Conservation (phyloP, 176 grass and related monocot species). For the Carex scoparia region DNA sequence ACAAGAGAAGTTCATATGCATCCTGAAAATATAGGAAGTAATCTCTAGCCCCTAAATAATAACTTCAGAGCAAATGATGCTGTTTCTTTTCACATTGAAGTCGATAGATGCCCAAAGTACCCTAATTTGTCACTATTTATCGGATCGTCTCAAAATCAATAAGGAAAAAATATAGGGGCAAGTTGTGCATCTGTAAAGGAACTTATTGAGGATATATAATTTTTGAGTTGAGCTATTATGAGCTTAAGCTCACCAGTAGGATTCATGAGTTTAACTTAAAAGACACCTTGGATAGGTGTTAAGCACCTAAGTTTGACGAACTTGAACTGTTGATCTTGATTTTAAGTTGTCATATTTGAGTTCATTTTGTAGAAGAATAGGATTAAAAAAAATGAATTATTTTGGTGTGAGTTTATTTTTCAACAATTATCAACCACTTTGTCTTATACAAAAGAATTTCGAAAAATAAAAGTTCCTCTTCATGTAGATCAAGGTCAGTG, state of each 20-base stretch:
- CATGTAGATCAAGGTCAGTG: not conserved
- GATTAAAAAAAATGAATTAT: not conserved
- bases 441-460: not conserved
- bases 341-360: not conserved
- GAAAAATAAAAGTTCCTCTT: not conserved
- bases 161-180: not conserved
- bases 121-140: not conserved
- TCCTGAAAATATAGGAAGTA: not conserved
- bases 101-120: not conserved
- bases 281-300: not conserved
- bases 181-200: not conserved
- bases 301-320: not conserved
- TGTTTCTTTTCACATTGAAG: slow-evolving; percentile 8
- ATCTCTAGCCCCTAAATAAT: not conserved
- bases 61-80: not conserved
- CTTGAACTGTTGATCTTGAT: not conserved
- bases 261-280: not conserved
- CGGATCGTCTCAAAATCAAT: not conserved
- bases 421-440: not conserved
- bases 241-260: not conserved
- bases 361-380: not conserved
- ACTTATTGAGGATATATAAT: not conserved
- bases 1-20: not conserved
- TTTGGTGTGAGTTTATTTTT: not conserved
- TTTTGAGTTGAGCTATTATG: not conserved